Evolutionary conservation across 2,329 filamentous ascomycete species (phyloP).

Genomic region (Diaporthe amygdali): DNA sequence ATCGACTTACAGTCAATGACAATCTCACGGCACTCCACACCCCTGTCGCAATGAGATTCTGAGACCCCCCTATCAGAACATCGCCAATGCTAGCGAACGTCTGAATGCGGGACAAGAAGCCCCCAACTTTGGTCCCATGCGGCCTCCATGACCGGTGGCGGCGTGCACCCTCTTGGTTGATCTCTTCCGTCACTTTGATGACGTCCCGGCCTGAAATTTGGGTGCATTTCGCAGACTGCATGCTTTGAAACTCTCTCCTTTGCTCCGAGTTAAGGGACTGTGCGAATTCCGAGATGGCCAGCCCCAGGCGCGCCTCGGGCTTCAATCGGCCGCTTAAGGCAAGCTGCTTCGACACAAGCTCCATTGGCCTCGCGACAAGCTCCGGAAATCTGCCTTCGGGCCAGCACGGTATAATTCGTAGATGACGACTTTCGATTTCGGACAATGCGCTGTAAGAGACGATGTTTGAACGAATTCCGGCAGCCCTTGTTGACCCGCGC

Average conservation of each 20-base stretch:
- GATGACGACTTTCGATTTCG: too few relatives aligned
- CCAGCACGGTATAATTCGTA: too few relatives aligned
- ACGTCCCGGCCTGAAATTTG: neutral
- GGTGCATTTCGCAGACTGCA: neutral
- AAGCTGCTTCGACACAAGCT: neutral
- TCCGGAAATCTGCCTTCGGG: too few relatives aligned
- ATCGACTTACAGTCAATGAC: constrained; percentile 14
- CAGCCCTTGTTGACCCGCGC: too few relatives aligned
- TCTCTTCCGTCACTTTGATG: constrained; percentile 25
- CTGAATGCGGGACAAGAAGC: constrained; percentile 23
- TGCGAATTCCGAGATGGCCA: neutral
- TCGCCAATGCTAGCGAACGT: constrained; percentile 18
- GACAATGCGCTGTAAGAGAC: too few relatives aligned
- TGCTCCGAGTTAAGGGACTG: neutral
- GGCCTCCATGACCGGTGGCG: constrained; percentile 8
- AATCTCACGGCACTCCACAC: constrained; percentile 24
- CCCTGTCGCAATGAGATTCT: constrained; percentile 26
- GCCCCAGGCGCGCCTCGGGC: neutral
- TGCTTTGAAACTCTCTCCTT: neutral
- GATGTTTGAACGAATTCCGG: too few relatives aligned
- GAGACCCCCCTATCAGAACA: constrained; percentile 16
- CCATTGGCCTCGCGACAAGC: neutral
- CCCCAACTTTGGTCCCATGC: constrained; percentile 13
- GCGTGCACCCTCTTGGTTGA: constrained; percentile 24
- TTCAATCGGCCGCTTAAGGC: constrained; percentile 4